phyloP scores from a whole-genome alignment of 2,329 filamentous ascomycete genomes.

The Talaromyces piceae region DNA sequence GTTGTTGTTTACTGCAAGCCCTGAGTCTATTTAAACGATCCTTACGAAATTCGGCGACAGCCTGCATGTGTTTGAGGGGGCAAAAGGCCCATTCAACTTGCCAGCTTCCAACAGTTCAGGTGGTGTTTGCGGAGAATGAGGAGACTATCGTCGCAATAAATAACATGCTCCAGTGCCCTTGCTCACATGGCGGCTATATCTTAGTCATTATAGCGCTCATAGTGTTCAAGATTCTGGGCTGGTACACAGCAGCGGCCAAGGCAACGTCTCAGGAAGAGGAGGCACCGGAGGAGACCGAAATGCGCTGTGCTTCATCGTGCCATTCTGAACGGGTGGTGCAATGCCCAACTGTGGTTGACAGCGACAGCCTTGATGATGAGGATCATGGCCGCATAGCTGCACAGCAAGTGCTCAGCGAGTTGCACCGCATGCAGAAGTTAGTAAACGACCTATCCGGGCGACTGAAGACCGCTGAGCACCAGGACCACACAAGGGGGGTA shows the following conservation, averaged over 20 bases:
- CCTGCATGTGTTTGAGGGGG: background rate
- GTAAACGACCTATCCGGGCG: constrained; percentile 20
- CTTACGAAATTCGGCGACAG: background rate
- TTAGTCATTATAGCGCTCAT: constrained; percentile 26
- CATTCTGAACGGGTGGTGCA: background rate
- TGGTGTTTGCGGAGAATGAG: constrained; percentile 14
- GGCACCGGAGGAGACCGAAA: background rate
- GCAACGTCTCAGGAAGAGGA: background rate
- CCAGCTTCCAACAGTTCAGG: background rate
- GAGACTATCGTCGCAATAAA: constrained; percentile 22
- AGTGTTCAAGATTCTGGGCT: constrained; percentile 27
- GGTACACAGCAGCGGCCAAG: constrained; percentile 22
- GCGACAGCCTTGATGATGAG: constrained; percentile 15
- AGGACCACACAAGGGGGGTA: background rate
- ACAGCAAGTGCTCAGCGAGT: constrained; percentile 30
- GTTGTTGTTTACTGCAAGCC: background rate
- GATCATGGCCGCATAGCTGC: constrained; percentile 20
- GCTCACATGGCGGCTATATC: constrained; percentile 26
- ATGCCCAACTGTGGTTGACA: background rate
- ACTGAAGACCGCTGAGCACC: constrained; percentile 9
- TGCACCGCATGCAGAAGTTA: constrained; percentile 28
- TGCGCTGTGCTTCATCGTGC: background rate
- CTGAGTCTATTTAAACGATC: background rate
- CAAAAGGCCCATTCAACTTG: background rate
- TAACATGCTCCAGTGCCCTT: constrained; percentile 27